These are phyloP conservation scores for Isatis tinctoria DNA, from an alignment of 345 rosid genomes.

Conservation along the genomic window DNA sequence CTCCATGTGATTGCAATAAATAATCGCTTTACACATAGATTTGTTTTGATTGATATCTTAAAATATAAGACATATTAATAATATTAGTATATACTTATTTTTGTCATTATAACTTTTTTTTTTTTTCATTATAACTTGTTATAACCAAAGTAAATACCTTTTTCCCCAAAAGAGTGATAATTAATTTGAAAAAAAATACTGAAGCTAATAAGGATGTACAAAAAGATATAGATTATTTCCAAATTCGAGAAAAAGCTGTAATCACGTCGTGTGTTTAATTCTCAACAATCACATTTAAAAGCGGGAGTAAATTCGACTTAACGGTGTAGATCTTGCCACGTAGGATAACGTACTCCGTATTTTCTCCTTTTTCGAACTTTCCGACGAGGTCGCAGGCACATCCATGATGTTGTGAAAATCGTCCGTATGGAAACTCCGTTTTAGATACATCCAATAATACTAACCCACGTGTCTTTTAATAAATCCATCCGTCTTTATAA, in stretches of 20 bases:
- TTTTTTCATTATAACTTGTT: too few species aligned
- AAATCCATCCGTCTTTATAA: background rate
- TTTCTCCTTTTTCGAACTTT: slow-evolving; percentile 37
- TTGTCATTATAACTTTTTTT: too few species aligned
- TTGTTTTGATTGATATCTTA: slow-evolving; percentile 1
- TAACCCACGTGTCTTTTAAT: slow-evolving; percentile 23
- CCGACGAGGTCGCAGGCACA: slow-evolving; percentile 25
- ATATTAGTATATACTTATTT: background rate
- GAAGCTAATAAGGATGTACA: background rate
- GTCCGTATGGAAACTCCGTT: slow-evolving; percentile 7
- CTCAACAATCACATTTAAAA: slow-evolving; percentile 16
- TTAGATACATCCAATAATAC: background rate
- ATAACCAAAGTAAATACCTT: too few species aligned
- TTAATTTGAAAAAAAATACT: too few species aligned
- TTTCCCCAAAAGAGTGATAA: too few species aligned
- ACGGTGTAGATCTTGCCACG: slow-evolving; percentile 25
- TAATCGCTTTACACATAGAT: background rate
- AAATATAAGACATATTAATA: background rate
- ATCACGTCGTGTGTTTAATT: slow-evolving; percentile 19
- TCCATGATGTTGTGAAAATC: slow-evolving; percentile 6
- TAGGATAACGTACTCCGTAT: slow-evolving; percentile 6
- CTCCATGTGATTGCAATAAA: slow-evolving; percentile 2
- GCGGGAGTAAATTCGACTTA: background rate
- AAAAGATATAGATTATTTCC: background rate
- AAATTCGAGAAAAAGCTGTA: slow-evolving; percentile 6